Evolutionary conservation across 139 green algal genomes (phyloP).

Genomic region (Choricystis sp.): DNA sequence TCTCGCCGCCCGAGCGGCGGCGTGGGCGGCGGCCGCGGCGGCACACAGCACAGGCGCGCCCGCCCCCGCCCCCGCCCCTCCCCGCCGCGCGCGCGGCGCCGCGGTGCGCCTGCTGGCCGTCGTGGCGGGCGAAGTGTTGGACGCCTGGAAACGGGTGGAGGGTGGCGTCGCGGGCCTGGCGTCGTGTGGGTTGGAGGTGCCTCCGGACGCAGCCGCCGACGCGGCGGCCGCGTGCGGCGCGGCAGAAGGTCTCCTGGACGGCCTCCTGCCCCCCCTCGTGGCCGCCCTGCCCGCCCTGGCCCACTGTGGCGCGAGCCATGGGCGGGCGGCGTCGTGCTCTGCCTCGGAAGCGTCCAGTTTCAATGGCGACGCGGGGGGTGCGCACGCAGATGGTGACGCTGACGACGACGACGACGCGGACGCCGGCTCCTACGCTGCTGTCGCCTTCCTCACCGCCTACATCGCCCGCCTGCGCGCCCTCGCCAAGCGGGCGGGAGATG

Average conservation of each 20-base stretch:
- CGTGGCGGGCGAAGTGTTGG: constrained; percentile 63
- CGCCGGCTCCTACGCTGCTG: constrained; percentile 14
- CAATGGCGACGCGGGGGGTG: neutral
- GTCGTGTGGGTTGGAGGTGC: constrained; percentile 45
- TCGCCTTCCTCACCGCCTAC: constrained; percentile 61
- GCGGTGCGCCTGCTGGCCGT: constrained; percentile 37
- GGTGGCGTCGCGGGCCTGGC: constrained; percentile 57
- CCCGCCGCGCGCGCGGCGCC: neutral
- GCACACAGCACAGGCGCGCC: neutral
- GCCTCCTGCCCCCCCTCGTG: constrained; percentile 35
- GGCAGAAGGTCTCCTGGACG: constrained; percentile 22
- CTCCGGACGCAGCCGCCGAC: constrained; percentile 38
- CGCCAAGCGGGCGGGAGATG: neutral
- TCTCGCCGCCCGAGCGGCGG: constrained; percentile 24
- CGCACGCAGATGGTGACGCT: neutral
- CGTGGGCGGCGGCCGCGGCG: neutral
- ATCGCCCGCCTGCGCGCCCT: constrained; percentile 34
- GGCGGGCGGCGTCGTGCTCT: neutral
- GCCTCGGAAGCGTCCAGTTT: neutral
- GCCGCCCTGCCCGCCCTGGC: constrained; percentile 18
- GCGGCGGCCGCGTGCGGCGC: constrained; percentile 16
- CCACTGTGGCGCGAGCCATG: neutral
- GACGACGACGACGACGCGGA: neutral
- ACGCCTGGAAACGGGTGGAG: constrained; percentile 67
- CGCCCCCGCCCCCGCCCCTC: neutral